Evolutionary conservation across 805 yeast species (phyloP).

Genomic region (Geotrichum ghanense): DNA sequence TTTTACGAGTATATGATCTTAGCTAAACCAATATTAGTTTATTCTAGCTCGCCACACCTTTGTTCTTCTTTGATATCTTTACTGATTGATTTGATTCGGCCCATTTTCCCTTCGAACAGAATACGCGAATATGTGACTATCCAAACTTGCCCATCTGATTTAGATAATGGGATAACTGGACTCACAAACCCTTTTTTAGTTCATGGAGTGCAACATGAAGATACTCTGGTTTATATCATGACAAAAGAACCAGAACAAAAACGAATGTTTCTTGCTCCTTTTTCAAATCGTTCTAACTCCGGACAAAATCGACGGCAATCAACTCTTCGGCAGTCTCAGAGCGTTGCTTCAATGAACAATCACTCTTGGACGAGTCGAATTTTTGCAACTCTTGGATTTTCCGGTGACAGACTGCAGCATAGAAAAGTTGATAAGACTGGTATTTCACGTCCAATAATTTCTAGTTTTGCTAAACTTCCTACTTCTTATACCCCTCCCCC

Average conservation of each 20-base stretch:
- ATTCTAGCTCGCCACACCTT: slow-evolving; percentile 15
- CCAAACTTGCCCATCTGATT: slow-evolving; percentile 11
- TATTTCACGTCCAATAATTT: slow-evolving; percentile 2
- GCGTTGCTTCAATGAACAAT: background rate
- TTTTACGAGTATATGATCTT: slow-evolving; percentile 16
- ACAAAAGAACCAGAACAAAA: background rate
- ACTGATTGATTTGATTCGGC: slow-evolving; percentile 14
- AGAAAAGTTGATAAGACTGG: background rate
- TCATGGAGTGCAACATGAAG: slow-evolving; percentile 3
- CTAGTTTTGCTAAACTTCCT: slow-evolving; percentile 1
- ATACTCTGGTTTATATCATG: background rate
- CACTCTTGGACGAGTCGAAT: background rate
- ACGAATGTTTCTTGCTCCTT: background rate
- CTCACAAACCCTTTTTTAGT: slow-evolving; percentile 18
- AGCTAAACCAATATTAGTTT: slow-evolving; percentile 12
- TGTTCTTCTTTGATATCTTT: slow-evolving; percentile 14
- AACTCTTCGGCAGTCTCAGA: background rate
- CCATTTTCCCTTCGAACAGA: slow-evolving; percentile 11
- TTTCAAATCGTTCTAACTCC: background rate
- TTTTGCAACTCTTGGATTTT: background rate
- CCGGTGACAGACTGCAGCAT: background rate
- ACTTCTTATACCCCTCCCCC: background rate
- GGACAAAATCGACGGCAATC: background rate
- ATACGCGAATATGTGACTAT: slow-evolving; percentile 19
- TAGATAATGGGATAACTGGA: slow-evolving; percentile 11